Conservation (phyloP, 116 monocot species). For the Trichopus zeylanicus region DNA sequence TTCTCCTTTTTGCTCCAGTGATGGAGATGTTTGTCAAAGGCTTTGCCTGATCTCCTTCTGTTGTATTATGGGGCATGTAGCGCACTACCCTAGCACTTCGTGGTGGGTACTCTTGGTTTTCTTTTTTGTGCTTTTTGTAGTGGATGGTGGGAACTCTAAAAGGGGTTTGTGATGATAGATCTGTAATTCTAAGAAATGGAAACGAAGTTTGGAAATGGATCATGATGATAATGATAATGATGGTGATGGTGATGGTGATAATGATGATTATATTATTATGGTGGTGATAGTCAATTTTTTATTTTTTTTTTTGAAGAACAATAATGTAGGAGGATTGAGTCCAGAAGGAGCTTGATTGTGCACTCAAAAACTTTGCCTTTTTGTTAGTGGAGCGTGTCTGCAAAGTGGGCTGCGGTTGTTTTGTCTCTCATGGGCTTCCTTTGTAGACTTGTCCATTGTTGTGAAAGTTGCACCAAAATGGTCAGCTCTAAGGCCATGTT, state of each 20-base stretch:
- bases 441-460: too few species aligned
- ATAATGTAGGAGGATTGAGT: slow-evolving; percentile 5
- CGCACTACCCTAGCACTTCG: slow-evolving; percentile 44
- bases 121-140: slow-evolving; percentile 34
- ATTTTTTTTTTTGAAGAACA: slow-evolving; percentile 1
- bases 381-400: slow-evolving; percentile 3
- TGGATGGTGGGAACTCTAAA: slow-evolving; percentile 30
- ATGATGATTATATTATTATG: too few species aligned
- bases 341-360: background rate
- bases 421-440: too few species aligned
- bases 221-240: slow-evolving; percentile 3
- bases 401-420: too few species aligned
- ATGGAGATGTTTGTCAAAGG: slow-evolving; percentile 12
- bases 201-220: slow-evolving; percentile 2
- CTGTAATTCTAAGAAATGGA: background rate
- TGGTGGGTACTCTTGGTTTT: slow-evolving; percentile 15
- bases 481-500: too few species aligned
- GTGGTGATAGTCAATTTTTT: background rate
- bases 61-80: slow-evolving; percentile 32
- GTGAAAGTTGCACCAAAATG: too few species aligned
- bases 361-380: background rate
- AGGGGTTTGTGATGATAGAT: slow-evolving; percentile 9
- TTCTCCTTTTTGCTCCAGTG: slow-evolving; percentile 5
- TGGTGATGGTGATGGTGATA: too few species aligned
- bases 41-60: slow-evolving; percentile 16